Conservation (phyloP, 495 filamentous ascomycete species). For the Neurospora sublineolata region DNA sequence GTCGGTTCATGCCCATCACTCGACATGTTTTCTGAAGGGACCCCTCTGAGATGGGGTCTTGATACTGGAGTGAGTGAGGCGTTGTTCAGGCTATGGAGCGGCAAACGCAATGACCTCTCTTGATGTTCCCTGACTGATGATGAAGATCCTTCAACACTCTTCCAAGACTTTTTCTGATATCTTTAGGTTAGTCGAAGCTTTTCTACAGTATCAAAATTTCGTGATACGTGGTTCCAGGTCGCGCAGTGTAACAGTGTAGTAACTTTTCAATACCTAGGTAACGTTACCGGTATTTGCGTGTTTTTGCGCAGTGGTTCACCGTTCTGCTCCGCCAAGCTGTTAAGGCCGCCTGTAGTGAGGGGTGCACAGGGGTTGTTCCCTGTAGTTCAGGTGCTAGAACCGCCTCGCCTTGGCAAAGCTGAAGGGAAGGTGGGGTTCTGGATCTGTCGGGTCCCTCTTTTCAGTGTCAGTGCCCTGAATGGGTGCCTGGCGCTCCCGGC, state of each 20-base stretch:
- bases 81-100: background rate
- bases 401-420: background rate
- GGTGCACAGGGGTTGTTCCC: background rate
- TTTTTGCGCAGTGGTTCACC: background rate
- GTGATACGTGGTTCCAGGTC: background rate
- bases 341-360: background rate
- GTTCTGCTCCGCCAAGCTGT: background rate
- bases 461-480: background rate
- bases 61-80: background rate
- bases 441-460: background rate
- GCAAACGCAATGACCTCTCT: background rate
- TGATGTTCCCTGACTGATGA: background rate
- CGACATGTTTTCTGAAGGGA: conserved; percentile 7
- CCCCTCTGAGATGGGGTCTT: background rate
- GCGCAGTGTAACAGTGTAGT: background rate
- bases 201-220: background rate
- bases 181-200: background rate
- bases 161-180: background rate
- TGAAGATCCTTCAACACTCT: background rate
- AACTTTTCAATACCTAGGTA: background rate
- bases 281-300: background rate
- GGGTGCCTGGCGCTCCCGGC: background rate
- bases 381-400: background rate
- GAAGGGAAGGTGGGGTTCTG: background rate
- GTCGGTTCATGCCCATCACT: conserved; percentile 6